Conservation (phyloP, 306 rosid genomes). For the Lathyrus sativus region DNA sequence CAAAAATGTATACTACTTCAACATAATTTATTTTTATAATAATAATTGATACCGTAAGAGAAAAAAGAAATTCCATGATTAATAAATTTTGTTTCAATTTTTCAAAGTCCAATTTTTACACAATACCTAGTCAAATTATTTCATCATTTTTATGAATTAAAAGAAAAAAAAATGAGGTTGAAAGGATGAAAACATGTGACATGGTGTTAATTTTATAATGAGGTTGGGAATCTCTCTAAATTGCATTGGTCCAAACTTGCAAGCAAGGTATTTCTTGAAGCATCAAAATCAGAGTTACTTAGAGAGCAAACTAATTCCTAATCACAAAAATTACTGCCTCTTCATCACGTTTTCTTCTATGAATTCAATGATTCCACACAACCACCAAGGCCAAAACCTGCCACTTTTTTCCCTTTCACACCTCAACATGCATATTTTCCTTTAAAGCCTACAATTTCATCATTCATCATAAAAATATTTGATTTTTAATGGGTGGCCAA, state of each 20-base stretch:
- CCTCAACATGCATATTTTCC: conserved; percentile 35
- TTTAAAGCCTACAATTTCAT: neutral
- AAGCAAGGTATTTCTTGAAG: conserved; percentile 50
- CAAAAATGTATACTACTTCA: no score
- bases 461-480: conserved; percentile 24
- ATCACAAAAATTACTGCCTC: conserved; percentile 34
- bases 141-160: neutral
- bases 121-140: neutral
- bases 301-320: conserved; percentile 24
- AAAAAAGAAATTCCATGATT: neutral
- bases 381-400: conserved; percentile 40
- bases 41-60: no score
- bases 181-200: conserved; percentile 1
- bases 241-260: conserved; percentile 40
- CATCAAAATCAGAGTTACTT: conserved; percentile 41
- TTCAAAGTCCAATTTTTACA: neutral
- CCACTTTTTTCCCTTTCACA: conserved; percentile 44
- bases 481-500: conserved; percentile 43
- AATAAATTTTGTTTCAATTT: neutral
- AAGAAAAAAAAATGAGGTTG: neutral
- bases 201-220: conserved; percentile 25
- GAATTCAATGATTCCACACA: conserved; percentile 33
- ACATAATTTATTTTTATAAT: no score
- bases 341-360: conserved; percentile 21
- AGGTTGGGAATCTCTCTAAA: conserved; percentile 28